Evolutionary conservation across 2,329 filamentous ascomycete species (phyloP), one percentile per base, ranked within the genome.

Genomic region (Colletotrichum eremochloae): DNA sequence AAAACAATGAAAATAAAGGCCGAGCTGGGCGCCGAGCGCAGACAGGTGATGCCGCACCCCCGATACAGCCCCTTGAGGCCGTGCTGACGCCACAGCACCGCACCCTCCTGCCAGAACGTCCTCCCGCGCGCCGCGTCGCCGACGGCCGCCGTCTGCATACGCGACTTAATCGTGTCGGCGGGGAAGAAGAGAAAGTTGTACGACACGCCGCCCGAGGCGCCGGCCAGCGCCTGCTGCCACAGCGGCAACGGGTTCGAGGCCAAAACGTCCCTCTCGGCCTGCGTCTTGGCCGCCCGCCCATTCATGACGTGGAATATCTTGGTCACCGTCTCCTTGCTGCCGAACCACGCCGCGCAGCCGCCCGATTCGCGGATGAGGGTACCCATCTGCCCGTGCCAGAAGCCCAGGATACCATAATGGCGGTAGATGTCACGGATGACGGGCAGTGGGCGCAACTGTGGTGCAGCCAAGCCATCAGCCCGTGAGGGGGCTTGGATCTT

Each of bases 131-230:
- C 85, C 31, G 85, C 83, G 11, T 86, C 84, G 42, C 87, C 88
- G 55, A 94, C 85, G 6, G 95, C 92, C 65, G 93, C 89, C 0
- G 96, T 99, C 84, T 99, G 96, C 92, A 99, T 97, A 60, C 96
- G 91, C 24, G 94, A 97, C 84, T 99, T 99, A 85, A 99, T 93
- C 0, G 96, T 99, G 81, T 99, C 96, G 62, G 96, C 96, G 0
- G 96, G 96, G 81, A 96, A 99, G 86, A 98, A 98, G 31, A 97
- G 84, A 80, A 98, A 98, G 81, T 99, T 99, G 84, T 99, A 99
- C 46, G 91, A 92, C 84, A 98, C 93, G 65, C 96, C 96, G 4
- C 96, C 96, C 9, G 91, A 90, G 3, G 96, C 96, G 53, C 96
- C 96, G 1, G 95, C 94, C 29, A 94, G 80, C 79, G 97, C 94